Base-by-base conservation (phyloP, 2,329 filamentous ascomycete species). In the Dactylellina haptotyla region DNA sequence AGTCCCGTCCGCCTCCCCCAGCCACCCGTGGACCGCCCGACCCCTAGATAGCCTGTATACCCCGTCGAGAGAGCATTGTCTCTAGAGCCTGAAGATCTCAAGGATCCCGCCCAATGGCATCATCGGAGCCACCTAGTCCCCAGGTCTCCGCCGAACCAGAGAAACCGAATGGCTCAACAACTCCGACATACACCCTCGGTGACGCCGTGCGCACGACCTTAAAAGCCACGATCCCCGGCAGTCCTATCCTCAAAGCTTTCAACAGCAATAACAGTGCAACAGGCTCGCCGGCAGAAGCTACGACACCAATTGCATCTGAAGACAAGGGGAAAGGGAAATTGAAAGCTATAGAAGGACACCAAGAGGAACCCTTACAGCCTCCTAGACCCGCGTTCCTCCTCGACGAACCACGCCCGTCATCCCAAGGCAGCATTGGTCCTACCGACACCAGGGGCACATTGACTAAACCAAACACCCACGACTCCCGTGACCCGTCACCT, bases 131-230 rank as follows among this genome's bases (percentile, higher is more conserved):
- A 12, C 57, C 69, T 51, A 65, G 61, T 64, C 43, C 54, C 20
- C 69, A 73, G 48, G 54, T 61, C 30, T 54, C 69, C 25, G 48
- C 56, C 16, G 69, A 73, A 61, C 32, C 61, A 16, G 69, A 73
- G 32, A 66, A 59, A 34, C 32, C 14, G 8, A 73, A 73, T 57
- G 61, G 61, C 39, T 61, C 69, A 4, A 41, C 61, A 37, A 54
- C 46, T 14, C 50, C 61, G 23, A 59, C 57, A 3, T 64, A 32
- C 6, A 41, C 54, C 3, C 26, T 73, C 23, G 43, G 61, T 18
- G 69, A 73, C n/a, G 61, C 69, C 25, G 69, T 73, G 18, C 61
- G 69, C 50, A 65, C 28, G 39, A 65, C 61, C 30, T 26, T 73
- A 18, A 66, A 66, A 28, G 51, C 69, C 4, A 41, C 54, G 3